Base-by-base conservation (phyloP, 106 monocot species). In the Allium cepa region DNA sequence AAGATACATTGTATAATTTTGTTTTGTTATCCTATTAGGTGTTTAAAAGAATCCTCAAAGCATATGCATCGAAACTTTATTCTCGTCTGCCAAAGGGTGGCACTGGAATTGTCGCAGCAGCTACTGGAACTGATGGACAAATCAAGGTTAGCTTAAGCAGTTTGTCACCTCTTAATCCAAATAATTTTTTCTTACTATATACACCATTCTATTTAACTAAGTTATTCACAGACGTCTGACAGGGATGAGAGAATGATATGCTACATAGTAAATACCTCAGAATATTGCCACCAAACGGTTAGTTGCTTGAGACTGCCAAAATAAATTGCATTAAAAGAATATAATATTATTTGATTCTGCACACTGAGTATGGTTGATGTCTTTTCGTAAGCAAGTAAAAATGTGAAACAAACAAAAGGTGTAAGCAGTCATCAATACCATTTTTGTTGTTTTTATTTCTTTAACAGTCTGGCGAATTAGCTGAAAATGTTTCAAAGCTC, bases 171-270 rank as follows among this genome's bases (percentile, higher is more conserved):
- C 47, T 66, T 67, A 51, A 28, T 49, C 71, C 11, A 71, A 36
- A 46, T 53, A n/a, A 11, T 60, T 28, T 5, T 51, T 46, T 68
- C 26, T 69, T 17, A 17, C 48, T 64, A 17, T 13, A 8, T 7
- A 26, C 9, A 55, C 13, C 15, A 62, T 64, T 63, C 6, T 64
- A 67, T 75, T 17, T 67, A 61, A 47, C 69, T 60, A 15, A 61
- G 12, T 56, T 49, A 16, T 71, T 49, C 81, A 52, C 99, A 99
- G 99, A 87, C 84, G 62, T 99, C 99, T 57, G 93, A 99, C 57
- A 80, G 87, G 80, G 99, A 93, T 74, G 99, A 99, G 71, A 90
- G 83, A 66, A 83, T 99, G 66, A 99, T 99, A 79, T 99, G 99
- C 71, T 93, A 99, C 73, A 93, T 99, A 47, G 87, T 99, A 9